A percentile compares a stretch with the other conserved stretches of the same genome.
Conservation (phyloP, 2,329 filamentous ascomycete genomes). For the Venturia carpophila region DNA sequence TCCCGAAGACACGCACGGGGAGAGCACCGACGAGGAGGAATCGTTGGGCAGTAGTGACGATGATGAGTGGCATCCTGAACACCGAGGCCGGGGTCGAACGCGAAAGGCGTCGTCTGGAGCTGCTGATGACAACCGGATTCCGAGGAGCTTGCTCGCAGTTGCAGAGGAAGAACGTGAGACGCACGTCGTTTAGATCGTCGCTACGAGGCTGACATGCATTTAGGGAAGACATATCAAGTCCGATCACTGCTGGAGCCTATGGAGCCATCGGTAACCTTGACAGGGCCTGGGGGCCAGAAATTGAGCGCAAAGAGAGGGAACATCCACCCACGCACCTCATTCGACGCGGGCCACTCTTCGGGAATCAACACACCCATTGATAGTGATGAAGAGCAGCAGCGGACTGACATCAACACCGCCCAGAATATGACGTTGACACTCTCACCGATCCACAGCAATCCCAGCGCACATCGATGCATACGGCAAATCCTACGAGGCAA, state of each 20-base stretch:
- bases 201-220: slow-evolving; percentile 18
- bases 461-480: slow-evolving; percentile 71
- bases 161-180: slow-evolving; percentile 69
- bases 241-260: slow-evolving; percentile 57
- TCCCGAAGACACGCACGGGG: slow-evolving; percentile 55
- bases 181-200: slow-evolving; percentile 20
- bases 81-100: slow-evolving; percentile 34
- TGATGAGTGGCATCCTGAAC: slow-evolving; percentile 48
- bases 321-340: slow-evolving; percentile 75
- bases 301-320: slow-evolving; percentile 33
- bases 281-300: slow-evolving; percentile 54
- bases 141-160: slow-evolving; percentile 60
- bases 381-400: slow-evolving; percentile 78
- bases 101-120: slow-evolving; percentile 22
- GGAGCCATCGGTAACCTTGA: slow-evolving; percentile 60
- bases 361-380: slow-evolving; percentile 55
- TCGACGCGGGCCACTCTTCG: slow-evolving; percentile 60
- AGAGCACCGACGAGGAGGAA: slow-evolving; percentile 58
- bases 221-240: slow-evolving; percentile 53
- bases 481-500: slow-evolving; percentile 88
- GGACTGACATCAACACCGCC: slow-evolving; percentile 77
- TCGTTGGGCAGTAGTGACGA: slow-evolving; percentile 48
- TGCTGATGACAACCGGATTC: slow-evolving; percentile 28
- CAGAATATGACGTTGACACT: slow-evolving; percentile 76
- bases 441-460: slow-evolving; percentile 69